Base-by-base conservation (phyloP, 257 asterid species). In the Verbena officinalis region DNA sequence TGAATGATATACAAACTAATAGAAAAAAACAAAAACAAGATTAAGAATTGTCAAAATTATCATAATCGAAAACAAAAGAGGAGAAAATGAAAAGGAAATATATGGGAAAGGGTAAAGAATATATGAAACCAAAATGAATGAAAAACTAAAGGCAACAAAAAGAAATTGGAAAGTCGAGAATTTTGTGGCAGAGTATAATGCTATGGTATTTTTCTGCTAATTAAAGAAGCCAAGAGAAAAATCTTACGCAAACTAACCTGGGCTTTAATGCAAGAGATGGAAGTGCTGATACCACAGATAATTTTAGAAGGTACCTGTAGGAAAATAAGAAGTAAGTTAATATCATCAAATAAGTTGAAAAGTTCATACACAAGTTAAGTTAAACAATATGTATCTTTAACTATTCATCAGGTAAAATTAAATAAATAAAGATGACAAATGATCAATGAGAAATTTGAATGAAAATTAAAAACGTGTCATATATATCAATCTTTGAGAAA, bases 291-390 rank as follows among this genome's bases (percentile, higher is more conserved):
- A 87, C 80, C 72, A 90, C 63, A 4, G 97, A 75, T 39, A 75
- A 61, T 75, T 87, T 90, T 56, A 90, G 95, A 59, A 19, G 62
- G 81, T 83, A 85, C 90, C 93, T 89, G 70, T 69, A 60, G 24
- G 49, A 68, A 48, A 57, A 69, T 44, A 15, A 0, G 12, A 43
- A 22, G 30, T 8, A 24, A 60, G 19, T 19, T 40, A 55, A 14
- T 9, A 43, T 36, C n/a, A n/a, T 27, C 5, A 17, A 9, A 44
- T 15, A 44, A 1, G 13, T 42, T 39, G 2, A 44, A 42, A 45
- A 53, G 50, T 53, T n/a, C 39, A 57, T 12, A 19, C 9, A 13
- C 56, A 2, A 27, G 33, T 2, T 27, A 64, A 56, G 14, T 50
- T 58, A 33, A 49, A 48, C 23, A 31, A 36, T 1, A 22, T 7